Evolutionary conservation across 208 protist species (phyloP).

Genomic region (Trypanosoma congolense): DNA sequence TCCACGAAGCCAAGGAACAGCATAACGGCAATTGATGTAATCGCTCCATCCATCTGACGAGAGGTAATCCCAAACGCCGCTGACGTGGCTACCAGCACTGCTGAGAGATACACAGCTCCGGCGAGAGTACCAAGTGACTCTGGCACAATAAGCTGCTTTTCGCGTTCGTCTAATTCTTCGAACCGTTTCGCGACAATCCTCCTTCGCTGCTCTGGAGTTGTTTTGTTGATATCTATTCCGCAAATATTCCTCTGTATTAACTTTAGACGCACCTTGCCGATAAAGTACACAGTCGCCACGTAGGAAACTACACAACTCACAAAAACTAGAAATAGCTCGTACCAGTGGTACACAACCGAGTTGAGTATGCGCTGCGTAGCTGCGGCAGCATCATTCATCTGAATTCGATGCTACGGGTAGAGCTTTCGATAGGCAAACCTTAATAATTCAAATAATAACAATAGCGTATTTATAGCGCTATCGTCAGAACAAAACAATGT

Average conservation of each 20-base stretch:
- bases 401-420: no score
- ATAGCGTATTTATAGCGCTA: no score
- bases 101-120: conserved; percentile 69
- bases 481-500: not conserved
- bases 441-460: no score
- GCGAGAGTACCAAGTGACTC: conserved; percentile 78
- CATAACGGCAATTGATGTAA: conserved; percentile 97
- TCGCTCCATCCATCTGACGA: conserved; percentile 75
- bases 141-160: conserved; percentile 42
- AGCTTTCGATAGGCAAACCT: no score
- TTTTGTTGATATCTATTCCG: conserved; percentile 96
- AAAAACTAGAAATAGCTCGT: conserved; percentile 43
- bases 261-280: conserved; percentile 43
- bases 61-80: conserved; percentile 22
- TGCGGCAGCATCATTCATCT: not conserved
- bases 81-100: conserved; percentile 44
- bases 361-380: conserved; percentile 14
- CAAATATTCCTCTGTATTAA: conserved; percentile 85
- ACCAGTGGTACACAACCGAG: conserved; percentile 31
- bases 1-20: conserved; percentile 99
- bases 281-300: conserved; percentile 49
- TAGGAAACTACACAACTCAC: conserved; percentile 62
- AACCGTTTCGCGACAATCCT: conserved; percentile 36
- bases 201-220: conserved; percentile 54
- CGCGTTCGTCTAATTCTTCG: conserved; percentile 14